These are phyloP conservation scores for Eucalyptus rudis DNA, from an alignment of 345 rosid genomes.

Conservation along the genomic window DNA sequence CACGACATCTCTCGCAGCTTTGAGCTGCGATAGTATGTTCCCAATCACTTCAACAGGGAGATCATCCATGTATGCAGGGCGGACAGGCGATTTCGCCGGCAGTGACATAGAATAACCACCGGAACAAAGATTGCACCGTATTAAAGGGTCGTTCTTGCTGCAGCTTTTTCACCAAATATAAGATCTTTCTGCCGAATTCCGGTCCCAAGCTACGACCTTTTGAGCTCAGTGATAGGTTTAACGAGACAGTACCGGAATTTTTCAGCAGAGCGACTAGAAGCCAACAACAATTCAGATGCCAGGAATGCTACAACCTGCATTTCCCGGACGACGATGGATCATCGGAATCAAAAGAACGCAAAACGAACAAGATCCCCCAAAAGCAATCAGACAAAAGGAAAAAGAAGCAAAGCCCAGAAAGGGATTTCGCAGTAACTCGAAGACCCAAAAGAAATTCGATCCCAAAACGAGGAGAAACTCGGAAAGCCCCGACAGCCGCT, in stretches of 20 bases:
- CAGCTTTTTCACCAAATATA: neutral
- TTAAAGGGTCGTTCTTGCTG: neutral
- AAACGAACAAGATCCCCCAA: neutral
- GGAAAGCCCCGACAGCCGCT: neutral
- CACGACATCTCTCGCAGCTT: conserved; percentile 74
- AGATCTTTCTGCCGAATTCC: neutral
- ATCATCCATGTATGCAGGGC: conserved; percentile 35
- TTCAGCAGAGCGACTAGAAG: neutral
- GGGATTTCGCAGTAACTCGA: neutral
- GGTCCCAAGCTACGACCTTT: neutral
- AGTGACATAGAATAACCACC: neutral
- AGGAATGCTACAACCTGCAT: neutral
- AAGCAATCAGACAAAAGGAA: neutral
- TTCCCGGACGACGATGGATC: neutral
- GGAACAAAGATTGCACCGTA: neutral
- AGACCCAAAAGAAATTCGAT: neutral
- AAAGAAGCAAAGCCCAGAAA: neutral
- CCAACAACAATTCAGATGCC: neutral
- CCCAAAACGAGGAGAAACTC: neutral
- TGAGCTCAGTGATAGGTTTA: neutral
- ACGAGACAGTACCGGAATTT: neutral
- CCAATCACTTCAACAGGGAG: conserved; percentile 91
- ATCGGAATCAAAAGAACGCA: neutral
- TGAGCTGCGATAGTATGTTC: conserved; percentile 66
- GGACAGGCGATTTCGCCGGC: neutral